phyloP scores from a whole-genome alignment of 2,329 filamentous ascomycete genomes.

The Cordyceps tenuipes region DNA sequence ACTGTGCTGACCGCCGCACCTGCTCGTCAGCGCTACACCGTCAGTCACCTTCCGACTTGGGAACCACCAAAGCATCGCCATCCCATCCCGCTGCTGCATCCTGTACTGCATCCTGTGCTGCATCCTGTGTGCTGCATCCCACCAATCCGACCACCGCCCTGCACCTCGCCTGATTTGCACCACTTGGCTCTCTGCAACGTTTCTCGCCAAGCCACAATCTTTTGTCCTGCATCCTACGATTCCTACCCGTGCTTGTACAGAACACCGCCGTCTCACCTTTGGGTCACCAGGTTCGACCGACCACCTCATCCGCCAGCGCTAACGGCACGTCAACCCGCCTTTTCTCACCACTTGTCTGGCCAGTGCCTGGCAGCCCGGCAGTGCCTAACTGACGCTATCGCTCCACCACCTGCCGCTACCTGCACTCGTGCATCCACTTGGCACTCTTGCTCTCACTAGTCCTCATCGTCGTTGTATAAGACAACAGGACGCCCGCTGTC shows the following conservation, averaged over 20 bases:
- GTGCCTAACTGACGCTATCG: neutral
- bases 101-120: neutral
- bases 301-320: neutral
- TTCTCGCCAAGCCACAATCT: slow-evolving; percentile 2
- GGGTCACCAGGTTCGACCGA: slow-evolving; percentile 8
- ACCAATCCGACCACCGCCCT: neutral
- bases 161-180: neutral
- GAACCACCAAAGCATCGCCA: neutral
- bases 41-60: slow-evolving; percentile 12
- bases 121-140: neutral
- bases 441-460: neutral
- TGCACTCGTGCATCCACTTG: neutral
- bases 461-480: slow-evolving; percentile 3
- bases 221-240: neutral
- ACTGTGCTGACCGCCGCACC: slow-evolving; percentile 10
- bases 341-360: neutral
- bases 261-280: slow-evolving; percentile 7
- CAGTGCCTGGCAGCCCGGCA: neutral
- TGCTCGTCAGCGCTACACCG: slow-evolving; percentile 8
- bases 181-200: slow-evolving; percentile 5
- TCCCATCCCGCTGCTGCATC: neutral
- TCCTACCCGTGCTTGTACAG: neutral
- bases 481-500: slow-evolving; percentile 2
- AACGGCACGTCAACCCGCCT: neutral
- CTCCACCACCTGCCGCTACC: neutral